Base-by-base conservation (phyloP, 805 yeast species). In the Yamadazyma takamatsuzukensis region DNA sequence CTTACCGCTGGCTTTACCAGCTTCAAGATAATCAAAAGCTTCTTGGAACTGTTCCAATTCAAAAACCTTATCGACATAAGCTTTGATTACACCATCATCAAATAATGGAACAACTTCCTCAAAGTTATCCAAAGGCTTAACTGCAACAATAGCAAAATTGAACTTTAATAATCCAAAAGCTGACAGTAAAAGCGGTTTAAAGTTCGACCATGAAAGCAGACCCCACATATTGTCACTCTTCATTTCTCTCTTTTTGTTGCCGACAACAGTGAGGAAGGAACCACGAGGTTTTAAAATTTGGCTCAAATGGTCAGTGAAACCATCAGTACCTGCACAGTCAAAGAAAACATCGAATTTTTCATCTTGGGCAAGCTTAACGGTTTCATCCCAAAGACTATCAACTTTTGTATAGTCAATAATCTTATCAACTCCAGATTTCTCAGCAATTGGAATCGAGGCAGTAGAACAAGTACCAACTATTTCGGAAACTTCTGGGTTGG, bases 321-420 rank as follows among this genome's bases (percentile, higher is more conserved):
- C 74, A 16, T 51, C 51, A 34, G 72, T 74, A 23, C 95, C 89
- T 32, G 74, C 76, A 33, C 80, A 68, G 57, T 85, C 95, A 18
- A 78, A 49, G 27, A 83, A 74, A 8, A 72, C 49, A 48, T 82
- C 86, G 45, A 78, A 83, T 40, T 70, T 61, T 25, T 16, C 48
- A 30, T 34, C 54, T 43, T 34, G 53, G 19, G 55, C 52, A 1
- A 64, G 47, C 30, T 68, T 68, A 23, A 62, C 54, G 1, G 60
- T 57, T 21, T 59, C 51, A 23, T 50, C 56, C 26, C 50, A 35
- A 17, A 61, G 31, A 12, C 53, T 45, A 35, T 58, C 55, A 19
- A 69, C 68, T 27, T 65, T 59, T 15, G 68, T 70, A 55, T 83
- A 83, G 43, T 83, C 80, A 27, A 82, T 61, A 12, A 62, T 53